Evolutionary conservation across 2,329 filamentous ascomycete genomes (phyloP).

Genomic region (Diaporthe sp.): DNA sequence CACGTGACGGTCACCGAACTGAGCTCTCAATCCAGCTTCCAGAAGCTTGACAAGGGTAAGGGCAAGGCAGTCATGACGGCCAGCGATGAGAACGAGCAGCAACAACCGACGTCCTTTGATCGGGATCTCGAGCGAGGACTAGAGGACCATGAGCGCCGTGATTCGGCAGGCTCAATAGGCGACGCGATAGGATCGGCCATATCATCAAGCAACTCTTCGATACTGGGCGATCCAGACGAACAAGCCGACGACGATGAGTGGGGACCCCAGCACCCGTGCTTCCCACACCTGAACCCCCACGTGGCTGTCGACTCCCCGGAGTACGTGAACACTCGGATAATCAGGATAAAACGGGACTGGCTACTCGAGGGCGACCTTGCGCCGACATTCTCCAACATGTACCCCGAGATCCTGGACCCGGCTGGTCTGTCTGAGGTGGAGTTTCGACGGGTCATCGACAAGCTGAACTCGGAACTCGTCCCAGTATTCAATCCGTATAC

Average conservation of each 20-base stretch:
- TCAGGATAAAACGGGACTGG: constrained; percentile 92
- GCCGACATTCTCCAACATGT: constrained; percentile 93
- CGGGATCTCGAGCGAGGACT: constrained; percentile 66
- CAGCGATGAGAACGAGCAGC: constrained; percentile 44
- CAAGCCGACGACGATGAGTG: constrained; percentile 81
- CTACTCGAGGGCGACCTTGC: constrained; percentile 89
- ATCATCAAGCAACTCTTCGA: constrained; percentile 68
- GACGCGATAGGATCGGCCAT: constrained; percentile 65
- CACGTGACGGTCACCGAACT: constrained; percentile 2
- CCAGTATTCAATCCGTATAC: constrained; percentile 84
- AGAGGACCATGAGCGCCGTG: constrained; percentile 54
- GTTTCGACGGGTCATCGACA: constrained; percentile 84
- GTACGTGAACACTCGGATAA: constrained; percentile 84
- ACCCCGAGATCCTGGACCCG: constrained; percentile 94
- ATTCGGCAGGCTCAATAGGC: constrained; percentile 60
- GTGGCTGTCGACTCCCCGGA: constrained; percentile 82
- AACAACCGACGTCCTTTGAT: constrained; percentile 49
- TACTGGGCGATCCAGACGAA: constrained; percentile 71
- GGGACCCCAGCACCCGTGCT: constrained; percentile 95
- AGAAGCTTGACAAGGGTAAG: constrained; percentile 58
- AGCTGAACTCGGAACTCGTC: constrained; percentile 81
- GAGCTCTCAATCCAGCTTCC: neutral
- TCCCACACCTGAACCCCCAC: constrained; percentile 91
- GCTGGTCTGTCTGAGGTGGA: constrained; percentile 84
- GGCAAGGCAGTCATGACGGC: constrained; percentile 58